Conservation (phyloP, 2,329 filamentous ascomycete genomes). For the Aspergillus thermomutatus region DNA sequence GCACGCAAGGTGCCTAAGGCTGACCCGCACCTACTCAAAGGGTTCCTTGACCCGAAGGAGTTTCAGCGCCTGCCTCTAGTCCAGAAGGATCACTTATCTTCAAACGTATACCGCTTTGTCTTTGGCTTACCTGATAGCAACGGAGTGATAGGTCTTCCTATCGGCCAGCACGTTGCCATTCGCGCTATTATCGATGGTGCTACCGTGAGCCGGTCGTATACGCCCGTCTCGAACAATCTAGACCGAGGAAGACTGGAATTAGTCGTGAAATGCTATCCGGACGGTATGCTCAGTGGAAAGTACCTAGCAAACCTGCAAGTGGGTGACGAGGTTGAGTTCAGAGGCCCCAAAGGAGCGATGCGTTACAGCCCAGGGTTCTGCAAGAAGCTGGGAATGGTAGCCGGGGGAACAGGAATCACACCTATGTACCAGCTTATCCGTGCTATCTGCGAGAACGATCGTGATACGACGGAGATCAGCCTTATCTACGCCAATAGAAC, state of each 20-base stretch:
- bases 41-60: constrained; percentile 48
- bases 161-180: constrained; percentile 56
- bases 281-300: constrained; percentile 28
- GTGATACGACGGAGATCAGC: constrained; percentile 55
- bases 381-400: constrained; percentile 36
- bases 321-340: constrained; percentile 31
- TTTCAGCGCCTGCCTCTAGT: constrained; percentile 48
- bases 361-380: constrained; percentile 27
- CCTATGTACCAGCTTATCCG: constrained; percentile 62
- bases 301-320: constrained; percentile 28
- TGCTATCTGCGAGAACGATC: constrained; percentile 59
- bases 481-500: constrained; percentile 59
- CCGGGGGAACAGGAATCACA: constrained; percentile 40
- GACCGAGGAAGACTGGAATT: constrained; percentile 33
- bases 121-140: constrained; percentile 47
- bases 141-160: constrained; percentile 53
- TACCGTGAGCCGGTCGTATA: constrained; percentile 52
- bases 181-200: constrained; percentile 47
- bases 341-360: constrained; percentile 36
- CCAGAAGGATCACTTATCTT: constrained; percentile 17
- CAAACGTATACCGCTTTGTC: constrained; percentile 41
- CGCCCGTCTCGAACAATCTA: constrained; percentile 39
- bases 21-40: constrained; percentile 41
- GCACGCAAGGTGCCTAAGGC: constrained; percentile 35
- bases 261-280: constrained; percentile 34